These are phyloP conservation scores for Lactuca sativa DNA, from an alignment of 129 eudicot genomes.

Conservation along the genomic window DNA sequence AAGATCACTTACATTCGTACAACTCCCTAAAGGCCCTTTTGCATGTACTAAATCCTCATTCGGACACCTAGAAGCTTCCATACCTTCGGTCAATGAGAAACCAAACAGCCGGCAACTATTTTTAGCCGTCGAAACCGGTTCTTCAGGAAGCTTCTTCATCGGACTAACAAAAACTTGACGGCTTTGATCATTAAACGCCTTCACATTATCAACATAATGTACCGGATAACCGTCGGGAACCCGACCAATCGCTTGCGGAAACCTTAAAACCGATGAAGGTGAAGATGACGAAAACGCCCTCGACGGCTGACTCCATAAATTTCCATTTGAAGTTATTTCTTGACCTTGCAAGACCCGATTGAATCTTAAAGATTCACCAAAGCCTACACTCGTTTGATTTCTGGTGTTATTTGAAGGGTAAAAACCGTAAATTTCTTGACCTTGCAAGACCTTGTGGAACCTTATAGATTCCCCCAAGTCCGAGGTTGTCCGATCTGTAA, in stretches of 20 bases:
- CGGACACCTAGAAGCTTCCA: conserved; percentile 28
- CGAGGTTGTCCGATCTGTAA: conserved; percentile 54
- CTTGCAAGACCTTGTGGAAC: conserved; percentile 99
- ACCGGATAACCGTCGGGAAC: conserved; percentile 32
- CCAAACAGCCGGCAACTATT: conserved; percentile 80
- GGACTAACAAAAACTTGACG: conserved; percentile 19
- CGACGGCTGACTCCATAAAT: conserved; percentile 43
- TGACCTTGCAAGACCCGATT: conserved; percentile 99
- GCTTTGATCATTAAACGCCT: conserved; percentile 4
- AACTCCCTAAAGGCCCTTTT: conserved; percentile 52
- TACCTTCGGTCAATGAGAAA: conserved; percentile 63
- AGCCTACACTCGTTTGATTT: conserved; percentile 39
- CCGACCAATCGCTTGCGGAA: conserved; percentile 44
- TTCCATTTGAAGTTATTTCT: conserved; percentile 67
- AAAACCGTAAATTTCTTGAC: conserved; percentile 94
- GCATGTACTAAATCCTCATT: conserved; percentile 42
- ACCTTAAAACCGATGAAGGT: conserved; percentile 55
- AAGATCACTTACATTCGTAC: conserved; percentile 41
- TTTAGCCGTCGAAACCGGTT: conserved; percentile 38
- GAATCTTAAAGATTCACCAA: conserved; percentile 53
- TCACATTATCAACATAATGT: conserved; percentile 14
- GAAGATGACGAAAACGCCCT: conserved; percentile 30
- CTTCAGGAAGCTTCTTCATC: conserved; percentile 24
- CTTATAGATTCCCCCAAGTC: conserved; percentile 73
- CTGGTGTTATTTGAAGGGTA: conserved; percentile 31